phyloP scores from a whole-genome alignment of 2,329 filamentous ascomycete species.

The Calonectria hongkongensis region DNA sequence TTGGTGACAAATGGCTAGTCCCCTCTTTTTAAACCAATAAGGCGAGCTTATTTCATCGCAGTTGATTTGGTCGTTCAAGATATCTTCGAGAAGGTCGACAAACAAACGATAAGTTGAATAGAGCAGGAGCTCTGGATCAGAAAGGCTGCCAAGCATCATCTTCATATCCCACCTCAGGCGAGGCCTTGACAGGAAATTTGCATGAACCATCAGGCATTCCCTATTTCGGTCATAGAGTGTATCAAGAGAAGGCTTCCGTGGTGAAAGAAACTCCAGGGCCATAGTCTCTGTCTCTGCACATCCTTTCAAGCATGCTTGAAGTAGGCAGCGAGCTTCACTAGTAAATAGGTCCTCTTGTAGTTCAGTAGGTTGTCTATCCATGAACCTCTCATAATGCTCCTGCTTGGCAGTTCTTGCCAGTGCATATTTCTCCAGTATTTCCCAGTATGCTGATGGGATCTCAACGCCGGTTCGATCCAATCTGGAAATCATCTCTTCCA shows the following conservation, averaged over 20 bases:
- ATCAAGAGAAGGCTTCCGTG: background rate
- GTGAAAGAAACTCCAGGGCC: background rate
- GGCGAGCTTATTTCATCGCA: background rate
- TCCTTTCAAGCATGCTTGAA: background rate
- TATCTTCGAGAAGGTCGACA: background rate
- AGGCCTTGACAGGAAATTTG: background rate
- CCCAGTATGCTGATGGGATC: conserved; percentile 37
- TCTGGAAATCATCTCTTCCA: conserved; percentile 17
- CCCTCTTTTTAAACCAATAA: background rate
- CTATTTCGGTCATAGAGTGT: background rate
- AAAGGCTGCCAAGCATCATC: background rate
- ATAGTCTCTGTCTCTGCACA: background rate
- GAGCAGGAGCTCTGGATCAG: background rate
- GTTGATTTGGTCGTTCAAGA: background rate
- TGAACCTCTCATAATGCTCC: conserved; percentile 32
- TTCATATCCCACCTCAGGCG: background rate
- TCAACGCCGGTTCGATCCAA: conserved; percentile 31
- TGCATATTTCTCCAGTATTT: conserved; percentile 7
- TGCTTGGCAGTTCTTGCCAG: conserved; percentile 25
- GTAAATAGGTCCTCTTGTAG: background rate
- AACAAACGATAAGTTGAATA: background rate
- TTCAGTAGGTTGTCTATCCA: background rate
- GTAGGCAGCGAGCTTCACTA: background rate
- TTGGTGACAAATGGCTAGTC: background rate
- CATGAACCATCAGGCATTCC: background rate